phyloP scores from a whole-genome alignment of 208 protist species.

The Porcisia hertigi region DNA sequence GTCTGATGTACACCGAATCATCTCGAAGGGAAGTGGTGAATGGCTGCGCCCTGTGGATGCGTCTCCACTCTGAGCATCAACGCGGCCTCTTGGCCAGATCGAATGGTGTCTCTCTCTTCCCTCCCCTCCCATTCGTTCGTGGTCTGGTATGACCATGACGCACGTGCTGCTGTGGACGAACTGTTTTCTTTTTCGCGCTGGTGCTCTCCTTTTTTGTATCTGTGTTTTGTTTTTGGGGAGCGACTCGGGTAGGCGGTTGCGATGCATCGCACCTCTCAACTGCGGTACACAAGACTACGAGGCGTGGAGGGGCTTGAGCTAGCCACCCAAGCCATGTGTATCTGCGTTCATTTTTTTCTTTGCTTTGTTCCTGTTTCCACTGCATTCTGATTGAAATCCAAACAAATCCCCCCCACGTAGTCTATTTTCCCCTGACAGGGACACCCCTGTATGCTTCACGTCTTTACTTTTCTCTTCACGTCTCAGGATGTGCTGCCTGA shows the following conservation, averaged over 20 bases:
- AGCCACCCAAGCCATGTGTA: slow-evolving; percentile 3
- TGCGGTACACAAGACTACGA: not conserved
- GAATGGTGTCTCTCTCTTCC: not conserved
- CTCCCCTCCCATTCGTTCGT: not conserved
- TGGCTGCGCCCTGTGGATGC: not conserved
- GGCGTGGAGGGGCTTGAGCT: not conserved
- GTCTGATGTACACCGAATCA: not conserved
- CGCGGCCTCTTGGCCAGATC: not conserved
- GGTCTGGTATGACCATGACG: not conserved
- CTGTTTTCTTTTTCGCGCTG: not conserved
- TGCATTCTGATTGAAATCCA: not conserved
- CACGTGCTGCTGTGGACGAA: not conserved
- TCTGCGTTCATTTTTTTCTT: not conserved
- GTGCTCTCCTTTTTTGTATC: not conserved
- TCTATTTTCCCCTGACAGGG: not conserved
- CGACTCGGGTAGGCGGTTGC: too few species aligned
- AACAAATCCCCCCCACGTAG: too few species aligned
- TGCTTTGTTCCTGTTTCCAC: not conserved
- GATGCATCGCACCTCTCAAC: too few species aligned
- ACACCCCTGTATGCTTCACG: too few species aligned
- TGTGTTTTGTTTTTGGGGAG: too few species aligned
- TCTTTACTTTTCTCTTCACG: not conserved
- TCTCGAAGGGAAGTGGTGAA: not conserved
- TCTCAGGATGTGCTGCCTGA: not conserved
- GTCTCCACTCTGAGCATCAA: not conserved